These are phyloP conservation scores for Cryptococcus floricola DNA, from an alignment of 1,284 basidiomycete species.

Conservation along the genomic window DNA sequence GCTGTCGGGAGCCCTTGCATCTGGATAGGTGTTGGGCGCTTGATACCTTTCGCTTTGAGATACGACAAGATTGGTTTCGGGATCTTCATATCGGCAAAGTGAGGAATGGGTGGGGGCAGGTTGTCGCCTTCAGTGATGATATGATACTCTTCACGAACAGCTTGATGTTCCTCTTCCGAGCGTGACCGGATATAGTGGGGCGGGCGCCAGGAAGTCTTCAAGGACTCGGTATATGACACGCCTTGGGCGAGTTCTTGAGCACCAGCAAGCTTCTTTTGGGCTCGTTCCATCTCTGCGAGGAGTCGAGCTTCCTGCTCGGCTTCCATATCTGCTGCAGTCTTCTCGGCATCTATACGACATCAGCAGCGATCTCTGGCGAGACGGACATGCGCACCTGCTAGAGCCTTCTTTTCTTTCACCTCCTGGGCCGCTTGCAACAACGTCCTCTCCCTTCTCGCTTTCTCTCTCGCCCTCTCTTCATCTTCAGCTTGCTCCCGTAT, in stretches of 20 bases:
- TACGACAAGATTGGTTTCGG: conserved; percentile 77
- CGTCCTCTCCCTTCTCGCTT: conserved; percentile 73
- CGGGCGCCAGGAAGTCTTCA: conserved; percentile 85
- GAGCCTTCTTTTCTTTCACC: conserved; percentile 74
- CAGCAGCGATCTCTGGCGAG: neutral
- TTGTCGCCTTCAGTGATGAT: conserved; percentile 88
- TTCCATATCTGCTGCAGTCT: conserved; percentile 74
- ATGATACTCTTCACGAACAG: conserved; percentile 81
- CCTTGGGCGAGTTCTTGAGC: conserved; percentile 91
- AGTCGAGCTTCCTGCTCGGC: conserved; percentile 88
- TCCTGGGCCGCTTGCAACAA: conserved; percentile 87
- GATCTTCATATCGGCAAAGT: conserved; percentile 97
- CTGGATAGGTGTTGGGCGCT: conserved; percentile 89
- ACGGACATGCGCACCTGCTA: conserved; percentile 61
- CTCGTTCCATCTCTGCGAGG: conserved; percentile 82
- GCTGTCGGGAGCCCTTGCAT: conserved; percentile 94
- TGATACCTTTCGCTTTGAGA: conserved; percentile 79
- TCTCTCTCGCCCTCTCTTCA: conserved; percentile 68
- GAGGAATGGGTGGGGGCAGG: conserved; percentile 85
- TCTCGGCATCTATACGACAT: conserved; percentile 65
- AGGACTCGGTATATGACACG: conserved; percentile 79
- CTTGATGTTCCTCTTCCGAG: conserved; percentile 64
- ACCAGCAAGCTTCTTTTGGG: conserved; percentile 79
- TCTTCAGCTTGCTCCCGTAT: conserved; percentile 70
- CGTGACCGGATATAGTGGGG: conserved; percentile 76